These are phyloP conservation scores for Nepenthes alata DNA, from an alignment of 179 eudicot genomes.

Conservation along the genomic window DNA sequence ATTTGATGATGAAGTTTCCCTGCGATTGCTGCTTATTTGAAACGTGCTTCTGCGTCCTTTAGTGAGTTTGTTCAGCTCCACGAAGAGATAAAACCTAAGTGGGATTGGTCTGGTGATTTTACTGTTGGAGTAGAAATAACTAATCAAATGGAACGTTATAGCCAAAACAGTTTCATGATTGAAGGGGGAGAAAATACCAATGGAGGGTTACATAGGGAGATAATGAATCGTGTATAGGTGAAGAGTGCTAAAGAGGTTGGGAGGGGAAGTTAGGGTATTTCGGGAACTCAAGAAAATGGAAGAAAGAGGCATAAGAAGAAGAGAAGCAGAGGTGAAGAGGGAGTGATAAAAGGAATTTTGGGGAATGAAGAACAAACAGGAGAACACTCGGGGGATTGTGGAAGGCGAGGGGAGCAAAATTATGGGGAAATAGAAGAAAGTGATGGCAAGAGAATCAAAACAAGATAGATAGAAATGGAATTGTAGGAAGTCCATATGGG, in stretches of 20 bases:
- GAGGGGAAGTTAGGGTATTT: background rate
- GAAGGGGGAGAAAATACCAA: background rate
- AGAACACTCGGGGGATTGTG: background rate
- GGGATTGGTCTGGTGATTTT: background rate
- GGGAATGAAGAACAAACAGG: background rate
- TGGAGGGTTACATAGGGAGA: background rate
- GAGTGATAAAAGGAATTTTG: background rate
- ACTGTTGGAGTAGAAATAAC: background rate
- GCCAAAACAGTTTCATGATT: background rate
- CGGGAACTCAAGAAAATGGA: background rate
- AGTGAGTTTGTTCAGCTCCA: constrained; percentile 36
- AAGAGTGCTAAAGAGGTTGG: constrained; percentile 4
- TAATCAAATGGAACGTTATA: no score
- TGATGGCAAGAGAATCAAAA: constrained; percentile 2
- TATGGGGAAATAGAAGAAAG: background rate
- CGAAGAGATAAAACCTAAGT: constrained; percentile 16
- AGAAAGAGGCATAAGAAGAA: constrained; percentile 7
- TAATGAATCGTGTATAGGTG: constrained; percentile 2
- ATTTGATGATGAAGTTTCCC: constrained; percentile 45
- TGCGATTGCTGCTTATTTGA: constrained; percentile 34
- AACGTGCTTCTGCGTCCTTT: constrained; percentile 41
- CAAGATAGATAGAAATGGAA: constrained; percentile 1
- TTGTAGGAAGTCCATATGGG: background rate
- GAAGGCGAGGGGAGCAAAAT: background rate
- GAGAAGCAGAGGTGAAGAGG: constrained; percentile 4